Percentiles rank a stretch among this genome's conserved stretches.
phyloP scores from a whole-genome alignment of 768 basidiomycete species.

The Termitomyces sp. region DNA sequence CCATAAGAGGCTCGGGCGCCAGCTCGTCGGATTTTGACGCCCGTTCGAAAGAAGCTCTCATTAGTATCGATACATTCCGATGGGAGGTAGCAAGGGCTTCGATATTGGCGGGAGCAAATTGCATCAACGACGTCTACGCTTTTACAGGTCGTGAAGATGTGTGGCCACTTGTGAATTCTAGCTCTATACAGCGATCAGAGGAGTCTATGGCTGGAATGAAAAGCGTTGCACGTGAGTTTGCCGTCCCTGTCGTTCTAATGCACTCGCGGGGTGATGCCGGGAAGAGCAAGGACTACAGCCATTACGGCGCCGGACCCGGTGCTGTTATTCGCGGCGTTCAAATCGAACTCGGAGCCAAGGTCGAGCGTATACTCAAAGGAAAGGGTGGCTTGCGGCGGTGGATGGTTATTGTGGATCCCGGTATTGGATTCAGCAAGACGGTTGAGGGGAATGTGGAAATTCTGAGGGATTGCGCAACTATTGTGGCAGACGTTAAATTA shows the following conservation, averaged over 20 bases:
- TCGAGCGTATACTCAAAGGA: constrained; percentile 49
- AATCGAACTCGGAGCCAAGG: constrained; percentile 64
- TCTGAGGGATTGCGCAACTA: constrained; percentile 41
- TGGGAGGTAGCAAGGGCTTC: constrained; percentile 70
- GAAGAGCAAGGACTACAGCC: constrained; percentile 57
- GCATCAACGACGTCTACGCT: constrained; percentile 90
- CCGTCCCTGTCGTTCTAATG: constrained; percentile 87
- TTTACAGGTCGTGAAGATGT: constrained; percentile 61
- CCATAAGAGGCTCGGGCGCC: constrained; percentile 26
- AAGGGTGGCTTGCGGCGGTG: no score
- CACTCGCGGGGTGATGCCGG: constrained; percentile 87
- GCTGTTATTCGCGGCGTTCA: constrained; percentile 63
- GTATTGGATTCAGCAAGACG: constrained; percentile 91
- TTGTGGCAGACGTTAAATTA: constrained; percentile 37
- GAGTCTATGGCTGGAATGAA: constrained; percentile 57
- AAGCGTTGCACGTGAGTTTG: constrained; percentile 49
- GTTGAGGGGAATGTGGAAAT: constrained; percentile 67
- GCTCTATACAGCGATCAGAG: constrained; percentile 22
- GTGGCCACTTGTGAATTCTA: constrained; percentile 24
- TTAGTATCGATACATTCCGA: constrained; percentile 91
- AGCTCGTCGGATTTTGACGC: not conserved
- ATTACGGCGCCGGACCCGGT: constrained; percentile 32
- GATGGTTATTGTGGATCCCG: constrained; percentile 69
- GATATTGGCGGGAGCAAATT: constrained; percentile 78
- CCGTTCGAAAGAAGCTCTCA: constrained; percentile 31